Evolutionary conservation across 2,329 filamentous ascomycete genomes (phyloP).

Genomic region (Pseudogymnoascus sp.): DNA sequence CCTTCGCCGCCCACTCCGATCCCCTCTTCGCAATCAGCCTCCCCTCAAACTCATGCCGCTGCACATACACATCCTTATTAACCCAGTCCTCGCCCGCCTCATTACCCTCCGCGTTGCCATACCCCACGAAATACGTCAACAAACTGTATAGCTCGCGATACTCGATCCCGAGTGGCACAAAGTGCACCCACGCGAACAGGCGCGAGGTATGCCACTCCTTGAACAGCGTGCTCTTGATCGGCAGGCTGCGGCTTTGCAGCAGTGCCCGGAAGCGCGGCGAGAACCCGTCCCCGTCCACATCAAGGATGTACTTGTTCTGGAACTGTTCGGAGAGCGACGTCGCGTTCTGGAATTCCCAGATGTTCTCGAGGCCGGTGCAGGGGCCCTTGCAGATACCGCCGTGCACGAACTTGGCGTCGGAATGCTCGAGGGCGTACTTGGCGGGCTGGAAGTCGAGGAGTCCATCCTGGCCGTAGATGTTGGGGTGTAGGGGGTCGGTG

Average conservation of each 20-base stretch:
- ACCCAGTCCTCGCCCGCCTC: slow-evolving; percentile 41
- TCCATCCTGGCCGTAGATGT: neutral
- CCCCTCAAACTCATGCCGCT: slow-evolving; percentile 46
- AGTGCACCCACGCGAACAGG: slow-evolving; percentile 71
- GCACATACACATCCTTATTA: slow-evolving; percentile 29
- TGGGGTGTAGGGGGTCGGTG: slow-evolving; percentile 21
- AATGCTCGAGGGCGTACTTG: slow-evolving; percentile 25
- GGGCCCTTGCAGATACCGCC: slow-evolving; percentile 39
- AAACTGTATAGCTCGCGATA: slow-evolving; percentile 66
- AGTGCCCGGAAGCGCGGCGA: slow-evolving; percentile 64
- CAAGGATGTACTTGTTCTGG: slow-evolving; percentile 59
- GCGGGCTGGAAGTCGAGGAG: slow-evolving; percentile 37
- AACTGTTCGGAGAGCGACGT: slow-evolving; percentile 52
- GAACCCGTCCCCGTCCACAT: slow-evolving; percentile 70
- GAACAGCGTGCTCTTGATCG: slow-evolving; percentile 72
- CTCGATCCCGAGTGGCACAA: slow-evolving; percentile 69
- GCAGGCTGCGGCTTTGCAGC: slow-evolving; percentile 59
- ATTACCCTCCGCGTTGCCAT: slow-evolving; percentile 41
- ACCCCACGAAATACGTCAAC: slow-evolving; percentile 66
- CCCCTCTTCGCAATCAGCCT: slow-evolving; percentile 58
- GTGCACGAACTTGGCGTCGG: slow-evolving; percentile 31
- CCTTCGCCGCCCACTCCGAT: slow-evolving; percentile 63
- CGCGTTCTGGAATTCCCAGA: slow-evolving; percentile 41
- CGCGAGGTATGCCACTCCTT: slow-evolving; percentile 74
- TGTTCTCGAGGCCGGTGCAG: slow-evolving; percentile 40